These are phyloP conservation scores for Lablab purpureus DNA, from an alignment of 306 rosid genomes.

Conservation along the genomic window DNA sequence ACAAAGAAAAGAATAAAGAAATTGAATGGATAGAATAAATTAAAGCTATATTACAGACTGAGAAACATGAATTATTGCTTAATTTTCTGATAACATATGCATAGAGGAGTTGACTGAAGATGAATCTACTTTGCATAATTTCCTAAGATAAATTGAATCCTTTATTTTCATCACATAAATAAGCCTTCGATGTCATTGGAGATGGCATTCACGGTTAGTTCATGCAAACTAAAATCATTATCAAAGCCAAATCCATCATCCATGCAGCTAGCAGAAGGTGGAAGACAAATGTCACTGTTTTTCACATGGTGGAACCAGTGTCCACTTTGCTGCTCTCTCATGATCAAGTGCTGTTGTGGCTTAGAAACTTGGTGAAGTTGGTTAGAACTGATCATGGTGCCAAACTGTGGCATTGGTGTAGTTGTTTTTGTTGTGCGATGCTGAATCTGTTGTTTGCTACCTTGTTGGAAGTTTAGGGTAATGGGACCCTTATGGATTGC, in stretches of 20 bases:
- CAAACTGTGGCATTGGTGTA: constrained; percentile 3
- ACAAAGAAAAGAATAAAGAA: not conserved
- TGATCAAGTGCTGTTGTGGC: not conserved
- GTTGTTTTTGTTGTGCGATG: not conserved
- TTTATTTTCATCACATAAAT: constrained; percentile 34
- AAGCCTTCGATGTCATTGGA: constrained; percentile 17
- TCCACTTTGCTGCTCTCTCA: constrained; percentile 32
- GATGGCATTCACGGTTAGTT: constrained; percentile 9
- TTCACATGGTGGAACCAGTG: not conserved
- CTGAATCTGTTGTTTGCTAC: constrained; percentile 31
- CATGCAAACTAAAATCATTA: constrained; percentile 41
- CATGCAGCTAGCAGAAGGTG: not conserved
- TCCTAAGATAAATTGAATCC: constrained; percentile 21
- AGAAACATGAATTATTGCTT: constrained; percentile 20
- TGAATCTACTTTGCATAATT: not conserved
- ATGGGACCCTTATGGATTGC: constrained; percentile 67
- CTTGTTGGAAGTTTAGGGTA: constrained; percentile 66
- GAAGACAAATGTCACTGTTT: not conserved
- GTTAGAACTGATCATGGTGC: constrained; percentile 3
- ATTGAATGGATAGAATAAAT: constrained; percentile 26
- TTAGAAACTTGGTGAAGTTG: not conserved
- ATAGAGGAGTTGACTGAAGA: not conserved
- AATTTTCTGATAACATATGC: not conserved
- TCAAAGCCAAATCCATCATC: constrained; percentile 41
- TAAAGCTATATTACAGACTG: not conserved